Base-by-base conservation (phyloP, 106 monocot species). In the Ottelia alismoides region DNA sequence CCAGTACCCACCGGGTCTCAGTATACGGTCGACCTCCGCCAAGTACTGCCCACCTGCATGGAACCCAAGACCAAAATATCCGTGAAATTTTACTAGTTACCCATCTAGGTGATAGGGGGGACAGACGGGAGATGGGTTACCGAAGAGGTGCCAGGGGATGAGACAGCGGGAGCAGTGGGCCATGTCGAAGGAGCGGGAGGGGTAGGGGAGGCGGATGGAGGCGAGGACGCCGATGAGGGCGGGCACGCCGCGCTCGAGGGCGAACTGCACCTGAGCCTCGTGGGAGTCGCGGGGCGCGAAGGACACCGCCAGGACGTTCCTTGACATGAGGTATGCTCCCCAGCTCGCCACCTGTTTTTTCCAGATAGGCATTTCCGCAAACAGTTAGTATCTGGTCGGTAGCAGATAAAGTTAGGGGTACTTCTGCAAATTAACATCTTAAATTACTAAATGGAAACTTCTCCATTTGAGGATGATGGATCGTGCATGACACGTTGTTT, bases 91-190 rank as follows among this genome's bases (percentile, higher is more conserved):
- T 10, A 6, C 11, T 22, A 9, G 4, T 23, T 47, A 2, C 25
- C 23, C n/a, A n/a, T n/a, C n/a, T n/a, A n/a, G n/a, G n/a, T n/a
- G n/a, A n/a, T n/a, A n/a, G n/a, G n/a, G n/a, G n/a, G n/a, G n/a
- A n/a, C n/a, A n/a, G n/a, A n/a, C n/a, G n/a, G n/a, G 6, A 19
- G 21, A 29, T 9, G 27, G 17, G 24, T 68, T 40, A 78, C 78
- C 73, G 40, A 45, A 52, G 9, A 27, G 29, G 2, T 68, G 59
- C 78, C 84, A 84, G 0, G 78, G 84, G 48, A 84, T 69, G 49
- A 84, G 72, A 69, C 77, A 78, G 10, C 83, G 74, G 11, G 83
- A 83, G 54, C 78, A 83, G 45, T 83, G 83, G 1, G 83, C 84
- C 78, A 84, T 72, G 65, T 84, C 78, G 56, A 84, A 84, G 21